Evolutionary conservation across 2,329 filamentous ascomycete genomes (phyloP), one percentile per base, ranked within the genome.

Genomic region (Didymellaceae sp.): DNA sequence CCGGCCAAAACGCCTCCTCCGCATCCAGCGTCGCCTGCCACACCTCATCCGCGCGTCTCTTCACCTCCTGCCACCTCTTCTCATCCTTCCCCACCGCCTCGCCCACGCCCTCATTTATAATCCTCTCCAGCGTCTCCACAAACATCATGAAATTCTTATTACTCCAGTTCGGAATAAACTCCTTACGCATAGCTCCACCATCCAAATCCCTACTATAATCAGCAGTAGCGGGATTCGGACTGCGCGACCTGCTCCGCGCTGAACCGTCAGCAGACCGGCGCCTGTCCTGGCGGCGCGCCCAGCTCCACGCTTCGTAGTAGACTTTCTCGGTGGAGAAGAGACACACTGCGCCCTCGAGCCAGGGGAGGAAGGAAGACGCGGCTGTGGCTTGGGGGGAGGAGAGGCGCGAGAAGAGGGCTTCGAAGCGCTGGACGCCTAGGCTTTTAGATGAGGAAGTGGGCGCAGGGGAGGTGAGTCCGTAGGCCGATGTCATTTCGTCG

Each of bases 111-210:
- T 78, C 75, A 65, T 88, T 83, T 47, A 87, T 74, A 6, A 87
- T 75, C 17, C 65, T 71, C 20, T 78, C 81, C 46, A 87, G 74
- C 39, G 74, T 71, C 44, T 79, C 73, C 11, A 88, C 85, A 73
- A 88, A 87, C 41, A 59, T 72, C 28, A 75, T 75, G 65, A 89
- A 89, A 61, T 85, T 82, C 2, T 67, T 58, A 55, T 81, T 84
- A 34, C 82, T 85, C 87, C 86, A 89, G 62, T 89, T 89, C 0
- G 81, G 82, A 49, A 89, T 88, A 55, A 89, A 87, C 63, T 83
- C 80, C 40, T 76, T 77, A 48, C 86, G 76, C 68, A 89, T 69
- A 5, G 85, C 86, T 0, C 86, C 86, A 0, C 85, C 85, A 65
- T 89, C 86, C 0, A 75, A 75, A 63, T 88, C 86, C n/a, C 68